phyloP scores from a whole-genome alignment of 2,329 filamentous ascomycete genomes.

The Drechslerella coelobrocha region DNA sequence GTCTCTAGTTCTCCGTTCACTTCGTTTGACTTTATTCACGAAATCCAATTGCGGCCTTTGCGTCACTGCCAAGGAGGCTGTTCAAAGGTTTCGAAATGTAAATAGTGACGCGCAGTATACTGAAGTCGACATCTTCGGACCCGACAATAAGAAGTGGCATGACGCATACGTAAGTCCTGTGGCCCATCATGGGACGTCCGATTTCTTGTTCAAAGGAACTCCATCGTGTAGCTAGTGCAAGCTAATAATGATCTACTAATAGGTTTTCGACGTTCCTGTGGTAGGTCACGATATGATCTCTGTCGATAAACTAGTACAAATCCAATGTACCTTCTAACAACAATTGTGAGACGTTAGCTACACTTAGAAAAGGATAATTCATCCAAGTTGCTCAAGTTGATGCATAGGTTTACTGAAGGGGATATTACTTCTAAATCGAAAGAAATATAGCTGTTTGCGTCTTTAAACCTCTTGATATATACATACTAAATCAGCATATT shows the following conservation, averaged over 20 bases:
- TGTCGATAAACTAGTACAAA: neutral
- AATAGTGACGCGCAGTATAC: conserved; percentile 15
- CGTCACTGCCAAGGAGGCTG: conserved; percentile 15
- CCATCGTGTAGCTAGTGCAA: neutral
- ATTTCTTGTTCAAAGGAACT: neutral
- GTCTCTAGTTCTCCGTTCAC: conserved; percentile 21
- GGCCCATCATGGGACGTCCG: too few species aligned
- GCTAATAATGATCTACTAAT: neutral
- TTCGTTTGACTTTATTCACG: conserved; percentile 42
- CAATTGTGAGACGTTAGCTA: too few species aligned
- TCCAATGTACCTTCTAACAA: too few species aligned
- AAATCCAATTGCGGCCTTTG: conserved; percentile 37
- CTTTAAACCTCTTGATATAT: neutral
- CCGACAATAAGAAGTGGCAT: conserved; percentile 38
- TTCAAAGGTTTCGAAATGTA: conserved; percentile 12
- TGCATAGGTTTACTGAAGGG: conserved; percentile 29
- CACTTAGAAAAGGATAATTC: conserved; percentile 27
- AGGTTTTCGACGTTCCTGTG: conserved; percentile 45
- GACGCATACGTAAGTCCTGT: conserved; percentile 33
- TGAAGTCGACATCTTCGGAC: conserved; percentile 26
- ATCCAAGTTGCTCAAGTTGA: conserved; percentile 30
- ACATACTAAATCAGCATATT: too few species aligned
- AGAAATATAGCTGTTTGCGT: neutral
- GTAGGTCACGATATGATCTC: neutral
- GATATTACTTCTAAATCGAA: conserved; percentile 26